Percentiles rank a stretch among this genome's conserved stretches.
These are phyloP conservation scores for Pythium aristosporum DNA, from an alignment of 352 stramenopile genomes.

Conservation along the genomic window DNA sequence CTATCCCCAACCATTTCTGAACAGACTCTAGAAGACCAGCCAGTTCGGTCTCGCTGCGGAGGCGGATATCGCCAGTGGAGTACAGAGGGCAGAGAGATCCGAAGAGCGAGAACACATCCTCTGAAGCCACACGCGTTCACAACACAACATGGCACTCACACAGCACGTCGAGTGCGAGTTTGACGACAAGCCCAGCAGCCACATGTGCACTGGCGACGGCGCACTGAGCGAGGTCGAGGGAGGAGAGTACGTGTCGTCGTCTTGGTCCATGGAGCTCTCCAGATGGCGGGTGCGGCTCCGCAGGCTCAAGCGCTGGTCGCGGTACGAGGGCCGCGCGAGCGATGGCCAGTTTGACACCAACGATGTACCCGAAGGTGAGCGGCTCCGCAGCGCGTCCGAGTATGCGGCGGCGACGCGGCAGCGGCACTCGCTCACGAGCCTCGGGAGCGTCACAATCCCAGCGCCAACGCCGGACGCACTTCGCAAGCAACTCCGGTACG, in stretches of 20 bases:
- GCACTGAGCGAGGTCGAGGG: background rate
- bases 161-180: constrained; percentile 7
- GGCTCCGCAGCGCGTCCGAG: constrained; percentile 2
- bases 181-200: constrained; percentile 7
- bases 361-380: constrained; percentile 15
- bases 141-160: constrained; percentile 1
- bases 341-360: constrained; percentile 26
- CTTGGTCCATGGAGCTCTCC: constrained; percentile 27
- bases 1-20: background rate
- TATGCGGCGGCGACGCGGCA: background rate
- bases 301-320: constrained; percentile 24
- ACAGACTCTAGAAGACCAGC: background rate
- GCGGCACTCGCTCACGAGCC: constrained; percentile 22
- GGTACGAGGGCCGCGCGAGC: constrained; percentile 24
- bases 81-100: background rate
- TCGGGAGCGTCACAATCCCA: constrained; percentile 3
- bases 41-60: background rate
- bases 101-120: background rate
- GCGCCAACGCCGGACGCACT: background rate
- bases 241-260: constrained; percentile 17
- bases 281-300: constrained; percentile 27
- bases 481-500: constrained; percentile 2
- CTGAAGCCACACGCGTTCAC: background rate
- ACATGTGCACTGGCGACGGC: no score
- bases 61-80: constrained; percentile 3